phyloP scores from a whole-genome alignment of 1,284 basidiomycete genomes.

The Ustanciosporium gigantosporum region DNA sequence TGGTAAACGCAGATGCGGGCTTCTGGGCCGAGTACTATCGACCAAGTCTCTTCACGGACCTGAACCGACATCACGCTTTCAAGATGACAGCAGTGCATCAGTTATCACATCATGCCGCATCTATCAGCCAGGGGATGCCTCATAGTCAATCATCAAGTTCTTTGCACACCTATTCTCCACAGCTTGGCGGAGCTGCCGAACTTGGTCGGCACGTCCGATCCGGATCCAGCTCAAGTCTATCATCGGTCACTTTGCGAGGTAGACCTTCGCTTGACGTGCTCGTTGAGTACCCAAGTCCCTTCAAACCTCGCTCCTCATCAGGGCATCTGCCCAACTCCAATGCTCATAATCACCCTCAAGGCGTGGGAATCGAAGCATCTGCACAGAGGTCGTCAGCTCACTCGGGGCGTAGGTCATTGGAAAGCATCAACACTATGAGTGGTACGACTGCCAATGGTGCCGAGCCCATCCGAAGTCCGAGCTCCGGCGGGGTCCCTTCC shows the following conservation, averaged over 20 bases:
- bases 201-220: constrained; percentile 17
- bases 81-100: constrained; percentile 61
- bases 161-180: constrained; percentile 27
- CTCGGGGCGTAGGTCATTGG: constrained; percentile 9
- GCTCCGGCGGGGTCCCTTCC: too few species aligned
- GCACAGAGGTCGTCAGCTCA: constrained; percentile 6
- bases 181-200: constrained; percentile 17
- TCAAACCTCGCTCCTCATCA: constrained; percentile 37
- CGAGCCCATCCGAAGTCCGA: too few species aligned
- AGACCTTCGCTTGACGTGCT: neutral
- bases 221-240: constrained; percentile 17
- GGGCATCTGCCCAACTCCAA: too few species aligned
- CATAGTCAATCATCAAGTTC: constrained; percentile 20
- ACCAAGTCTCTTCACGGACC: constrained; percentile 57
- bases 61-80: constrained; percentile 58
- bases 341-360: neutral
- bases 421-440: constrained; percentile 16
- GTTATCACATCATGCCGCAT: constrained; percentile 14
- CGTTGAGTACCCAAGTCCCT: constrained; percentile 34
- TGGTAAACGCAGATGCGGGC: constrained; percentile 45
- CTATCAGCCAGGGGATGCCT: constrained; percentile 21
- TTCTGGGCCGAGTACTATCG: constrained; percentile 61
- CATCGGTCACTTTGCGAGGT: constrained; percentile 6
- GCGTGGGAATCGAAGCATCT: constrained; percentile 6
- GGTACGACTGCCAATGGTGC: too few species aligned